Conservation (phyloP, 768 basidiomycete species). For the Tylopilus balloui region DNA sequence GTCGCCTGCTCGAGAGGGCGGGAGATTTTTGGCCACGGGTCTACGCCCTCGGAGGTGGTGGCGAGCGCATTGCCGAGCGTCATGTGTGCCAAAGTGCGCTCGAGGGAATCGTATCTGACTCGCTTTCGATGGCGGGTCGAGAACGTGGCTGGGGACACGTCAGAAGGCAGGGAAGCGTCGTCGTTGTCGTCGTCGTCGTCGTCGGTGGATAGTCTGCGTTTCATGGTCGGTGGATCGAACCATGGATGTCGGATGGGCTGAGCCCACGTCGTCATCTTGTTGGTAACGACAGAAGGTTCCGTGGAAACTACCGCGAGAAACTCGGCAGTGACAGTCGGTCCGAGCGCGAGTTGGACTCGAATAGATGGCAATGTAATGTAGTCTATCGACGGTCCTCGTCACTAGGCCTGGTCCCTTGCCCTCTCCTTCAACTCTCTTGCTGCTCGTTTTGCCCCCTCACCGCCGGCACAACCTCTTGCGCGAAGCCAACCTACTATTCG, state of each 20-base stretch:
- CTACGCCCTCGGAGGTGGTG: slow-evolving; percentile 14
- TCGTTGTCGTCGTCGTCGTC: slow-evolving; percentile 20
- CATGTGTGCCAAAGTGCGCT: slow-evolving; percentile 56
- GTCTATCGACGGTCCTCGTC: background rate
- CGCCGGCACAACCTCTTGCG: slow-evolving; percentile 76
- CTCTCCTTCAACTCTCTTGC: slow-evolving; percentile 41
- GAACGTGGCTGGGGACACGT: slow-evolving; percentile 22
- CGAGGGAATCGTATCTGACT: slow-evolving; percentile 45
- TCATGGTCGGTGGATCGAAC: slow-evolving; percentile 37
- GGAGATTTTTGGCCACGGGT: slow-evolving; percentile 14
- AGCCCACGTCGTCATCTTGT: slow-evolving; percentile 30
- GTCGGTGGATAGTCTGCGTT: slow-evolving; percentile 34
- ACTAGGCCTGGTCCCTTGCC: slow-evolving; percentile 26
- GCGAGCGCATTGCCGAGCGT: slow-evolving; percentile 20
- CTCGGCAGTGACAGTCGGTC: no score
- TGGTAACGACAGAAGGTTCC: background rate
- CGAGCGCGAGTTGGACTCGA: slow-evolving; percentile 4
- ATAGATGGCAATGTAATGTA: slow-evolving; percentile 14
- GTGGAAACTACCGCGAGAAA: no score
- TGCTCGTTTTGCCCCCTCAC: slow-evolving; percentile 64
- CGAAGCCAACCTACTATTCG: slow-evolving; percentile 81
- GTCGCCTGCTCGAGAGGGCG: slow-evolving; percentile 5
- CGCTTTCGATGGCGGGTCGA: slow-evolving; percentile 49
- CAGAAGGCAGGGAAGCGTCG: background rate
- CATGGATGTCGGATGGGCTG: slow-evolving; percentile 41